Evolutionary conservation across 1,284 basidiomycete species (phyloP).

Genomic region (Pascua guehoae): DNA sequence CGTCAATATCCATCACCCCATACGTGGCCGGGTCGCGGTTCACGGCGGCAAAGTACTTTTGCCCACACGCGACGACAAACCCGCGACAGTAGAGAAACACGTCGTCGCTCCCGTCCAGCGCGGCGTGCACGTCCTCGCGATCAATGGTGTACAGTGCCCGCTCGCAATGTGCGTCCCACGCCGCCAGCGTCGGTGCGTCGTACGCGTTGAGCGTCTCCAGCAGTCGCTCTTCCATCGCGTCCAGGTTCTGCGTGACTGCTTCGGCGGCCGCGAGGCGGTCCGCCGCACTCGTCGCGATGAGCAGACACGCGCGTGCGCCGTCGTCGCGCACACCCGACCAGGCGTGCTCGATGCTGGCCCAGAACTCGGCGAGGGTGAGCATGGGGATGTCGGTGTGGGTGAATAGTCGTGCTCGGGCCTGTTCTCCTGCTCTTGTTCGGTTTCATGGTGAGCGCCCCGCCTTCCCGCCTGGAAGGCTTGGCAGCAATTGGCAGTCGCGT

Average conservation of each 20-base stretch:
- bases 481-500: too few species aligned
- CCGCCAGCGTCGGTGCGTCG: neutral
- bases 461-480: too few species aligned
- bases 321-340: neutral
- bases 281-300: neutral
- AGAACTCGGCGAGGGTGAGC: neutral
- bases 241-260: neutral
- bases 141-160: conserved; percentile 9
- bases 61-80: conserved; percentile 7
- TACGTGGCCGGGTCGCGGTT: neutral
- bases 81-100: conserved; percentile 11
- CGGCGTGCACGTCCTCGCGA: conserved; percentile 9
- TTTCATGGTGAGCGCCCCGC: too few species aligned
- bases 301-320: neutral
- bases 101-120: conserved; percentile 9
- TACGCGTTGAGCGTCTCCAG: neutral
- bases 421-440: too few species aligned
- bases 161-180: conserved; percentile 12
- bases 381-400: too few species aligned
- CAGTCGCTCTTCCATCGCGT: neutral
- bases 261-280: neutral
- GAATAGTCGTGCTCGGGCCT: too few species aligned
- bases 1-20: conserved; percentile 4
- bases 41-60: conserved; percentile 8
- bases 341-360: neutral